Percentiles rank a stretch among this genome's conserved stretches.
Conservation (phyloP, 352 stramenopile genomes). For the Pythium utonaiense region DNA sequence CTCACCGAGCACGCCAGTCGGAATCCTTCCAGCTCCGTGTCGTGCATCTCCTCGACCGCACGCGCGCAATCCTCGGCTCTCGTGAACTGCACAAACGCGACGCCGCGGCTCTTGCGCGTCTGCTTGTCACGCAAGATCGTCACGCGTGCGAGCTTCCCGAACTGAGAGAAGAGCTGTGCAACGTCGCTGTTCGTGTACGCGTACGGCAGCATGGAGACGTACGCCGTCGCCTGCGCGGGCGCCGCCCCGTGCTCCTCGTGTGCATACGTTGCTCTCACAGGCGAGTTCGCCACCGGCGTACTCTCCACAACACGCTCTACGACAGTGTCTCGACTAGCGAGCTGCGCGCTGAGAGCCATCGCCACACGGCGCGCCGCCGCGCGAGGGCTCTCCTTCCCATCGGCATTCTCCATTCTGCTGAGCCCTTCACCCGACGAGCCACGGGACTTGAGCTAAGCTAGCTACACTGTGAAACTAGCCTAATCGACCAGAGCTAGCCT, state of each 20-base stretch:
- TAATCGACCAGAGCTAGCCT: too few relatives aligned
- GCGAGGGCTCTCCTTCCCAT: conserved; percentile 10
- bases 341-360: conserved; percentile 6
- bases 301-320: not conserved
- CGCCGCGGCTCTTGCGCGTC: conserved; percentile 67
- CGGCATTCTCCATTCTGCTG: conserved; percentile 2
- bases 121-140: conserved; percentile 73
- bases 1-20: conserved; percentile 57
- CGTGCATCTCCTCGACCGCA: conserved; percentile 57
- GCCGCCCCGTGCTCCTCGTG: not conserved
- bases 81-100: conserved; percentile 86
- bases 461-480: not conserved
- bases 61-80: conserved; percentile 50
- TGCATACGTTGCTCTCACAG: not conserved
- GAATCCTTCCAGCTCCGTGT: conserved; percentile 55
- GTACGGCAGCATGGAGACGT: conserved; percentile 88
- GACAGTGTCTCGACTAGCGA: not conserved
- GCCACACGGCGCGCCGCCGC: conserved; percentile 14
- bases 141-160: conserved; percentile 71
- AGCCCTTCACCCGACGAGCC: not conserved
- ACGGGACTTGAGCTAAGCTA: conserved; percentile 6
- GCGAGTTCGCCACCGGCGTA: not conserved
- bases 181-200: conserved; percentile 87
- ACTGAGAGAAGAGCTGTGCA: conserved; percentile 76
- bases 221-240: conserved; percentile 51